Evolutionary conservation across 208 protist genomes (phyloP).

Genomic region (Acanthamoeba royreba): DNA sequence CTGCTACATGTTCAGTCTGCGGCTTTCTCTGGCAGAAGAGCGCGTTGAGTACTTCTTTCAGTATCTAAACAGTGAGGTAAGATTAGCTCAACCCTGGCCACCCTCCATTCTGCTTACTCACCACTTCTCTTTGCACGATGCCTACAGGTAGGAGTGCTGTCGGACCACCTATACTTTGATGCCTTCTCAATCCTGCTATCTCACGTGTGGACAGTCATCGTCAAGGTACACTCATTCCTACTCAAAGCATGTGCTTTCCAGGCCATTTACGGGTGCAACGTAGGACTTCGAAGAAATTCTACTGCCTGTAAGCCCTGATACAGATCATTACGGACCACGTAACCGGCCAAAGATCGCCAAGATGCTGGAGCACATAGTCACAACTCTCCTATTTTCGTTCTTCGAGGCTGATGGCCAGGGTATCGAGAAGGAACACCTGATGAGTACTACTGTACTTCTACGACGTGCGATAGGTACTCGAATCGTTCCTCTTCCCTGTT

Average conservation of each 20-base stretch:
- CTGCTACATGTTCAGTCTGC: background rate
- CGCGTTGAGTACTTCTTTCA: slow-evolving; percentile 23
- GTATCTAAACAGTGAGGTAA: background rate
- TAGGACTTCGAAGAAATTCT: slow-evolving; percentile 18
- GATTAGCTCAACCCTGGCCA: too few species aligned
- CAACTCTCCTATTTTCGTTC: background rate
- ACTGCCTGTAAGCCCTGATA: background rate
- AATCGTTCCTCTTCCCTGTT: too few species aligned
- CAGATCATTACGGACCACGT: background rate
- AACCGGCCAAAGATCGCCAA: slow-evolving; percentile 1
- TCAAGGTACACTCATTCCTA: background rate
- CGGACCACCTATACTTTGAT: slow-evolving; percentile 15
- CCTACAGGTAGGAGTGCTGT: background rate
- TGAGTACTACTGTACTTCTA: background rate
- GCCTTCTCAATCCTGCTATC: background rate
- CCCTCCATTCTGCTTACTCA: background rate
- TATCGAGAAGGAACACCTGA: background rate
- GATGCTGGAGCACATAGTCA: slow-evolving; percentile 5
- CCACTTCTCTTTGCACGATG: background rate
- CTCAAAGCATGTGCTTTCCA: background rate
- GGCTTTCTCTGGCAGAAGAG: background rate
- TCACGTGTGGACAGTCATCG: slow-evolving; percentile 8
- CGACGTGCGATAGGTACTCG: background rate
- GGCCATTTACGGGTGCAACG: background rate
- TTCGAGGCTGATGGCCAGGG: slow-evolving; percentile 29